Conservation (phyloP, 208 protist genomes). For the Leishmania mexicana region DNA sequence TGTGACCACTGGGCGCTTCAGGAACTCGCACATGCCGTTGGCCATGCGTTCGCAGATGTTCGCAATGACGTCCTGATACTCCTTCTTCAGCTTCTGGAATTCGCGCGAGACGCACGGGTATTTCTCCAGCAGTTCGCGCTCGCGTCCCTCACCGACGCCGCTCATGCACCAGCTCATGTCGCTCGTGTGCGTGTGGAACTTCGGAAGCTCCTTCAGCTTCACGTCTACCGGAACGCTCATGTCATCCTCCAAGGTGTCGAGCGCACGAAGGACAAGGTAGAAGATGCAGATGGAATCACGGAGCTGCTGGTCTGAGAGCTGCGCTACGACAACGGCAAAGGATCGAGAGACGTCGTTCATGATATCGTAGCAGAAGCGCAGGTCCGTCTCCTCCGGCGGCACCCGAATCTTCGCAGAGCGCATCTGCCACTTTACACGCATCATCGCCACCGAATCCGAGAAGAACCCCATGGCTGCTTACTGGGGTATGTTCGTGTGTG, state of each 20-base stretch:
- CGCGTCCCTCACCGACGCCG: slow-evolving; percentile 65
- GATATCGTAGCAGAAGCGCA: slow-evolving; percentile 91
- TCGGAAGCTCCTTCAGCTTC: slow-evolving; percentile 71
- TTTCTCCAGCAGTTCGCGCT: slow-evolving; percentile 74
- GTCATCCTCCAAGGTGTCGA: slow-evolving; percentile 97
- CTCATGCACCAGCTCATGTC: slow-evolving; percentile 57
- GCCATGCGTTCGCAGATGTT: slow-evolving; percentile 94
- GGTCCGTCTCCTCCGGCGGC: slow-evolving; percentile 48
- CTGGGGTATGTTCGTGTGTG: slow-evolving; percentile 9
- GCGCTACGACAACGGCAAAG: slow-evolving; percentile 95
- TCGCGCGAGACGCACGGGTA: slow-evolving; percentile 67
- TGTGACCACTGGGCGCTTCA: slow-evolving; percentile 80
- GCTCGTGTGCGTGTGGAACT: slow-evolving; percentile 77
- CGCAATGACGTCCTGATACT: slow-evolving; percentile 90
- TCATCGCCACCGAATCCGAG: slow-evolving; percentile 43
- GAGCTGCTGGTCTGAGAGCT: slow-evolving; percentile 80
- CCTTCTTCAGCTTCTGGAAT: slow-evolving; percentile 63
- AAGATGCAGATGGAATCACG: slow-evolving; percentile 95
- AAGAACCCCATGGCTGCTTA: slow-evolving; percentile 33
- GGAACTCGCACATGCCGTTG: slow-evolving; percentile 94
- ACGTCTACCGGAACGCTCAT: slow-evolving; percentile 75
- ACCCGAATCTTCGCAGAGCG: slow-evolving; percentile 34
- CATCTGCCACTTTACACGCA: slow-evolving; percentile 70
- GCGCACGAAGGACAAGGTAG: slow-evolving; percentile 95
- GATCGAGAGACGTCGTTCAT: slow-evolving; percentile 89